Percentiles rank a stretch among this genome's conserved stretches.
These are phyloP conservation scores for Sugiyamaella americana DNA, from an alignment of 805 yeast genomes.

Conservation along the genomic window DNA sequence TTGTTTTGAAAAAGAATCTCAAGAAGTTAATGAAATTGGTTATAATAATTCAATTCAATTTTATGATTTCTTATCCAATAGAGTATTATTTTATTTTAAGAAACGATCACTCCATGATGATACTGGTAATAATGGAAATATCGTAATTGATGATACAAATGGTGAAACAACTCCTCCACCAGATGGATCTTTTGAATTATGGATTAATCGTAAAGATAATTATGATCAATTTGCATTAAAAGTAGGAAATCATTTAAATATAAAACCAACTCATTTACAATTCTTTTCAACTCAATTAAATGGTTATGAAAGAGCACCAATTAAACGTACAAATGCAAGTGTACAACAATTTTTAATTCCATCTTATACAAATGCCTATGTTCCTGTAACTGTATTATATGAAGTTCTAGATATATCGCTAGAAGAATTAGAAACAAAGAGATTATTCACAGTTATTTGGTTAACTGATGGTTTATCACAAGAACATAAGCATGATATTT, in stretches of 20 bases:
- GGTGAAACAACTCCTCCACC: constrained; percentile 17
- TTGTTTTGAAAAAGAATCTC: constrained; percentile 27
- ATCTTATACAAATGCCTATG: constrained; percentile 14
- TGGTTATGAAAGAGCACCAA: constrained; percentile 38
- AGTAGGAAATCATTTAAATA: constrained; percentile 48
- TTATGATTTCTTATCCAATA: constrained; percentile 31
- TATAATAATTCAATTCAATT: constrained; percentile 21
- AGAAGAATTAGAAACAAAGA: constrained; percentile 71
- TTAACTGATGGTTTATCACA: constrained; percentile 65
- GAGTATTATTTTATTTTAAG: constrained; percentile 26
- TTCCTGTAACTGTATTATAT: constrained; percentile 45
- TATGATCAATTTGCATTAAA: constrained; percentile 57
- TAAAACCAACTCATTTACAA: constrained; percentile 57
- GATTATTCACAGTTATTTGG: constrained; percentile 62
- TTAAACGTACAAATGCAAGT: constrained; percentile 28
- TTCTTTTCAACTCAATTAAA: constrained; percentile 58
- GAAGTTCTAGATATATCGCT: constrained; percentile 72
- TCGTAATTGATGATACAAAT: constrained; percentile 6
- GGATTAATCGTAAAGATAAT: constrained; percentile 59
- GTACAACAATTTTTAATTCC: constrained; percentile 32
- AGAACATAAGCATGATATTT: constrained; percentile 60
- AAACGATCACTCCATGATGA: constrained; percentile 18
- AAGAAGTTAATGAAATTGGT: constrained; percentile 14
- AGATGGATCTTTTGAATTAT: constrained; percentile 38
- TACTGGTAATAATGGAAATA: constrained; percentile 9